These are phyloP conservation scores for Fraxinus velutina DNA, from an alignment of 305 asterid genomes.

Conservation along the genomic window DNA sequence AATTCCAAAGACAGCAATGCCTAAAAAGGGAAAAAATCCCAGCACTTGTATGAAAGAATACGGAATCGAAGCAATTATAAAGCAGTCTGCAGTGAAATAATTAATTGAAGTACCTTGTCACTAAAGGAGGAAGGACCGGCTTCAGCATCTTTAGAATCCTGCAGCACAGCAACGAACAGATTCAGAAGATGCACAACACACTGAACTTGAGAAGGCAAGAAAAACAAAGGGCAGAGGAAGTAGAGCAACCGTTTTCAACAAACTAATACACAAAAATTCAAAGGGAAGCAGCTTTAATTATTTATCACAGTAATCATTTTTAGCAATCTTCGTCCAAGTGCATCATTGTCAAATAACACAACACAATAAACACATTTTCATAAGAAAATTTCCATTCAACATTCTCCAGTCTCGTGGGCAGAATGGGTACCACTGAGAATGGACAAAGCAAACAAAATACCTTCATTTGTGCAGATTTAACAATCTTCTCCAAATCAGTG, in stretches of 20 bases:
- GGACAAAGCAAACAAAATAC: slow-evolving; percentile 28
- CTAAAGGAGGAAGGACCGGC: slow-evolving; percentile 40
- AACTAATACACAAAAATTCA: not conserved
- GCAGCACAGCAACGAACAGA: slow-evolving; percentile 18
- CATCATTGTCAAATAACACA: not conserved
- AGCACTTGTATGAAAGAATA: not conserved
- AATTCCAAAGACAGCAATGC: not conserved
- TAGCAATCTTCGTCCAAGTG: not conserved
- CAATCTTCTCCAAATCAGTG: slow-evolving; percentile 63
- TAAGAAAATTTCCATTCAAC: not conserved
- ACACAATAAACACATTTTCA: slow-evolving; percentile 5
- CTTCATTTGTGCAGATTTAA: slow-evolving; percentile 51
- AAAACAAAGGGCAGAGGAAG: slow-evolving; percentile 3
- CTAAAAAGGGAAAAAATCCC: not conserved
- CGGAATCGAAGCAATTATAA: not conserved
- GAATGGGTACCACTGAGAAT: not conserved
- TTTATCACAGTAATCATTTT: not conserved
- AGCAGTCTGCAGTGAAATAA: not conserved
- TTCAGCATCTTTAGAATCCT: slow-evolving; percentile 53
- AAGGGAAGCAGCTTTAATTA: slow-evolving; percentile 4
- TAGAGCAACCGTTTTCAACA: not conserved
- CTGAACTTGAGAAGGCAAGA: not conserved
- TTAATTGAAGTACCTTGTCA: slow-evolving; percentile 43
- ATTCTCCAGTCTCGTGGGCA: not conserved
- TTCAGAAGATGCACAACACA: slow-evolving; percentile 11